Conservation (phyloP, 352 stramenopile species). For the Phytophthora rubi region DNA sequence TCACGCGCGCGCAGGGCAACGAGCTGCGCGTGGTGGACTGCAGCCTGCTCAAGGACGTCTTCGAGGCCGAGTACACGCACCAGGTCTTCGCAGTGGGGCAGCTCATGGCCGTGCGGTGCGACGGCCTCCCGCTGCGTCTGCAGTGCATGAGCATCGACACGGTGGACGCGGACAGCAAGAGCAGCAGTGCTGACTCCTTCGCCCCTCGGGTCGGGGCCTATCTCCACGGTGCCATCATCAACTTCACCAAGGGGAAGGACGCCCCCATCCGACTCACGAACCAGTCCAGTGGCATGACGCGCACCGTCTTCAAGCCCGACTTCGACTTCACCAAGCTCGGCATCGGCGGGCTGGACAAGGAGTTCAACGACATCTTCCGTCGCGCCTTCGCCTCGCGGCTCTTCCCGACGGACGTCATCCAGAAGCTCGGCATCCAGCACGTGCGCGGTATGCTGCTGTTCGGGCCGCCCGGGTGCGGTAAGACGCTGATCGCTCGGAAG, state of each 20-base stretch:
- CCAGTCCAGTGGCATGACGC: slow-evolving; percentile 75
- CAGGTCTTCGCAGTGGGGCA: slow-evolving; percentile 82
- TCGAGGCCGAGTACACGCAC: slow-evolving; percentile 75
- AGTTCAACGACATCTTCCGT: slow-evolving; percentile 99
- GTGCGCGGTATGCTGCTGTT: slow-evolving; percentile 94
- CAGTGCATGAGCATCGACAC: slow-evolving; percentile 65
- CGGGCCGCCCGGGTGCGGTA: slow-evolving; percentile 91
- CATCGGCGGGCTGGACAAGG: slow-evolving; percentile 98
- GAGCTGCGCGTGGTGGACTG: slow-evolving; percentile 78
- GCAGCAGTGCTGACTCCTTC: slow-evolving; percentile 31
- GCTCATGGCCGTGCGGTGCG: slow-evolving; percentile 68
- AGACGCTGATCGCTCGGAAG: slow-evolving; percentile 99
- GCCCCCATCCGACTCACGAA: slow-evolving; percentile 80
- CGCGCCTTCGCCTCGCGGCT: slow-evolving; percentile 98
- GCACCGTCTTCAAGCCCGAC: slow-evolving; percentile 94
- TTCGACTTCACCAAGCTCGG: slow-evolving; percentile 99
- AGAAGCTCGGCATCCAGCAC: slow-evolving; percentile 99
- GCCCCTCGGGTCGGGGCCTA: slow-evolving; percentile 56
- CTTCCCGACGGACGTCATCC: slow-evolving; percentile 95
- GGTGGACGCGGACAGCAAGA: slow-evolving; percentile 45
- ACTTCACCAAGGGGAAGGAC: slow-evolving; percentile 82
- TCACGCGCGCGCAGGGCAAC: slow-evolving; percentile 70
- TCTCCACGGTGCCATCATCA: slow-evolving; percentile 72
- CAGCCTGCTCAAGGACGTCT: slow-evolving; percentile 64
- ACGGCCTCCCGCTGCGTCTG: slow-evolving; percentile 70